These are phyloP conservation scores for Nakaseomyces uthaithaninus DNA, from an alignment of 1,139 yeast genomes.

Conservation along the genomic window DNA sequence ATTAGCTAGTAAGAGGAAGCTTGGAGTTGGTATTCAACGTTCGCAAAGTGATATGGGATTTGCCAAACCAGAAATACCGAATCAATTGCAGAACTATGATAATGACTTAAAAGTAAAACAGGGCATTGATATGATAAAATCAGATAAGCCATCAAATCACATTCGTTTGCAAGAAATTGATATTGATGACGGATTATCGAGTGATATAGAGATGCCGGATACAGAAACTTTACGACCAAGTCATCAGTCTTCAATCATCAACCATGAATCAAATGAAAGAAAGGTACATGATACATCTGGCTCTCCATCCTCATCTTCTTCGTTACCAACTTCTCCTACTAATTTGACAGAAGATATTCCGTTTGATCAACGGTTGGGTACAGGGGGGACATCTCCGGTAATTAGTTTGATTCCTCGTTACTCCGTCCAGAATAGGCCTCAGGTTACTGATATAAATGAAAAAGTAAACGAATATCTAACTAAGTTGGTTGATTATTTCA, in stretches of 20 bases:
- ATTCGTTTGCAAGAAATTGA: constrained; percentile 29
- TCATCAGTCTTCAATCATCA: constrained; percentile 7
- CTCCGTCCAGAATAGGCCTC: constrained; percentile 21
- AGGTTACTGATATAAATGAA: constrained; percentile 30
- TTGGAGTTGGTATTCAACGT: constrained; percentile 19
- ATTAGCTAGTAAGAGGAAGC: constrained; percentile 17
- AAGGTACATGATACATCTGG: constrained; percentile 8
- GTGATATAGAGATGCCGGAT: constrained; percentile 31
- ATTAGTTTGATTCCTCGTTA: constrained; percentile 28
- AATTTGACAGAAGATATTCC: constrained; percentile 30
- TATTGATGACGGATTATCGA: constrained; percentile 36
- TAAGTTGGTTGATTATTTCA: constrained; percentile 47
- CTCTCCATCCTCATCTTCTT: constrained; percentile 26
- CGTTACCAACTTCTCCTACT: constrained; percentile 34
- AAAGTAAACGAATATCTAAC: constrained; percentile 37
- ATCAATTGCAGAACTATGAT: constrained; percentile 9
- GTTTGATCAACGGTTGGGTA: constrained; percentile 26
- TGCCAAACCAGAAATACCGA: constrained; percentile 24
- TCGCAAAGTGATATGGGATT: constrained; percentile 28
- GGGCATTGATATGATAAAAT: not conserved
- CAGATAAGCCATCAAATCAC: constrained; percentile 5
- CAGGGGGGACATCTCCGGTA: constrained; percentile 28
- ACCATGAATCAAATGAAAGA: constrained; percentile 12
- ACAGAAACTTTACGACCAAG: constrained; percentile 7
- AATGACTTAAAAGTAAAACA: not conserved